These are phyloP conservation scores for Botrytis tulipae DNA, from an alignment of 2,329 filamentous ascomycete genomes.

Conservation along the genomic window DNA sequence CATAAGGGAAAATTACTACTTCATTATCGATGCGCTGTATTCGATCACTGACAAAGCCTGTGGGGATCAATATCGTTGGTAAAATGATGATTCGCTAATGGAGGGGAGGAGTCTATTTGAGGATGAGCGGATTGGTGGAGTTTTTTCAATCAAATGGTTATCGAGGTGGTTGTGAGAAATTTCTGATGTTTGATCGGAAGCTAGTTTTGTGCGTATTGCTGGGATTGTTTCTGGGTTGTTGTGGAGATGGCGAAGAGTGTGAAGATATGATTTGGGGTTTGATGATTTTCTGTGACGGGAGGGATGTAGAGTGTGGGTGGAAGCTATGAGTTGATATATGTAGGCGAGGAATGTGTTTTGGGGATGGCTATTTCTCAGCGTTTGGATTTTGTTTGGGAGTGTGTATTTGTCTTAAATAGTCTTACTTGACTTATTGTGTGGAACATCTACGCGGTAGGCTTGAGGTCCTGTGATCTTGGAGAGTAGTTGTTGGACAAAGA, in stretches of 20 bases:
- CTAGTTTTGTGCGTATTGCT: neutral
- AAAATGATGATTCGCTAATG: neutral
- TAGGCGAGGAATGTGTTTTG: neutral
- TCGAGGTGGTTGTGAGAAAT: accelerated
- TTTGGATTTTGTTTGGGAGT: neutral
- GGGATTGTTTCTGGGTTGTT: neutral
- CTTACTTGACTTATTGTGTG: no score
- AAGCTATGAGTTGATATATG: neutral
- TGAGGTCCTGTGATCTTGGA: neutral
- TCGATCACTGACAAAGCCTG: neutral
- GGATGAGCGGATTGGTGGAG: neutral
- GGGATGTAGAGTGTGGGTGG: neutral
- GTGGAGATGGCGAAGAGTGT: no score
- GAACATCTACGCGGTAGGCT: no score
- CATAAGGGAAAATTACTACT: neutral
- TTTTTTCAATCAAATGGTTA: neutral
- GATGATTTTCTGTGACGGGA: neutral
- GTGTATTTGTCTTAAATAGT: no score
- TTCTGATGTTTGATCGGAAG: no score
- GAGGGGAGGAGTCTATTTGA: neutral
- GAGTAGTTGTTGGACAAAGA: neutral
- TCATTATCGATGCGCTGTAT: neutral
- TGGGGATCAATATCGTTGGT: no score
- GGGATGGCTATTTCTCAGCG: neutral
- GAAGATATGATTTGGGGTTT: neutral